Percentiles rank a stretch among this genome's conserved stretches.
Conservation (phyloP, 257 asterid genomes). For the Oldenlandia corymbosa region DNA sequence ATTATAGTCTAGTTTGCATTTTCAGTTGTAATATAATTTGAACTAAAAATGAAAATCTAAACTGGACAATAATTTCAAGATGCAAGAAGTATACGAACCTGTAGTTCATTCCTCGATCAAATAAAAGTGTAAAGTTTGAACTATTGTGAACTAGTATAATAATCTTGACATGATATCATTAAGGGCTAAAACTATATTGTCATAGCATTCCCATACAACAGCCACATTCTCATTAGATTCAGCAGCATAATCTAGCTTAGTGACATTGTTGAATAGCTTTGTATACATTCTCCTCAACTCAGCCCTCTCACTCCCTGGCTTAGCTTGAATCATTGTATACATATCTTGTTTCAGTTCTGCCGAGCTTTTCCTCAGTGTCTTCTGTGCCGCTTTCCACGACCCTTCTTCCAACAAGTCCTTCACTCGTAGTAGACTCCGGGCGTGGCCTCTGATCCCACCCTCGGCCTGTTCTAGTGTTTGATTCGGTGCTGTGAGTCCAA, state of each 20-base stretch:
- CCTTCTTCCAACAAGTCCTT: constrained; percentile 43
- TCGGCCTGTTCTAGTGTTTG: constrained; percentile 62
- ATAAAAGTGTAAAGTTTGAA: too few relatives aligned
- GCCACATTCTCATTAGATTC: constrained; percentile 56
- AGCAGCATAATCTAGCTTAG: constrained; percentile 66
- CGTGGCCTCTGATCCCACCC: constrained; percentile 35
- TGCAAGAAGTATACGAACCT: too few relatives aligned
- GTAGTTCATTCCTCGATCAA: too few relatives aligned
- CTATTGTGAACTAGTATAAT: too few relatives aligned
- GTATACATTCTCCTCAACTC: constrained; percentile 46
- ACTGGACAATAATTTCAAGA: too few relatives aligned
- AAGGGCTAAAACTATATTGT: constrained; percentile 37
- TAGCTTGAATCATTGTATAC: constrained; percentile 55
- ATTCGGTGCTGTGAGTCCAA: constrained; percentile 58
- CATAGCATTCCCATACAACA: constrained; percentile 40
- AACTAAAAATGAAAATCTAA: too few relatives aligned
- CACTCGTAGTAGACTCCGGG: constrained; percentile 32
- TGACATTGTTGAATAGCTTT: constrained; percentile 44
- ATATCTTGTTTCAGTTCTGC: constrained; percentile 58
- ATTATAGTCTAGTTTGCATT: too few relatives aligned
- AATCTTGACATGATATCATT: constrained; percentile 37
- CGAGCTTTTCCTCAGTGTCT: constrained; percentile 40
- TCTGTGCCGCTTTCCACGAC: constrained; percentile 63
- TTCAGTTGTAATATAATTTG: too few relatives aligned
- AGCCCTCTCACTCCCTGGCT: constrained; percentile 49